Conservation (phyloP, 768 basidiomycete genomes). For the Gyrodon lividus region DNA sequence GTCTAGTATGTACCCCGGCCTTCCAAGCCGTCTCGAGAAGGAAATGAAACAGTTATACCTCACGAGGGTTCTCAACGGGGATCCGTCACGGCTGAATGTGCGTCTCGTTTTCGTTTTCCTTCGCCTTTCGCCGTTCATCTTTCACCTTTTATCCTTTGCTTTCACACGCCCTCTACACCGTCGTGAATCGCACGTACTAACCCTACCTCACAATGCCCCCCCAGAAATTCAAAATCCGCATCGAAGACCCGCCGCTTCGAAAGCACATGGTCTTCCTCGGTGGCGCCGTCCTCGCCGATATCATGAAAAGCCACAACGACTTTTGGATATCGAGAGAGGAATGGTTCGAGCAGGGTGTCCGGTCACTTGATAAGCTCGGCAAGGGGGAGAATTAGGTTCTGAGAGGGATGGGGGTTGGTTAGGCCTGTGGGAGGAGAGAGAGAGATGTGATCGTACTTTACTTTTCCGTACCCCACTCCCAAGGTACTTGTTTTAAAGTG, state of each 20-base stretch:
- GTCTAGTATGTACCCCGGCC: slow-evolving; percentile 97
- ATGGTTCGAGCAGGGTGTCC: slow-evolving; percentile 89
- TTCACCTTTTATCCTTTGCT: not conserved
- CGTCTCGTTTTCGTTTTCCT: slow-evolving; percentile 31
- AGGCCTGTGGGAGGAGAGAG: too few species aligned
- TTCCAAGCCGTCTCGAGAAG: slow-evolving; percentile 95
- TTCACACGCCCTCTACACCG: not conserved
- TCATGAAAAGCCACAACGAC: slow-evolving; percentile 92
- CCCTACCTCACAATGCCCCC: not conserved
- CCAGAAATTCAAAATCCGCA: slow-evolving; percentile 99
- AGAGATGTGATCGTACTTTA: too few species aligned
- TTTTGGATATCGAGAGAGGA: slow-evolving; percentile 96
- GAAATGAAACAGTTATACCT: slow-evolving; percentile 99
- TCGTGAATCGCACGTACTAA: not conserved
- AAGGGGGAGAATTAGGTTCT: slow-evolving; percentile 49
- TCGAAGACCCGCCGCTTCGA: slow-evolving; percentile 96
- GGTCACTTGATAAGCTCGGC: slow-evolving; percentile 83
- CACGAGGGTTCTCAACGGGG: slow-evolving; percentile 80
- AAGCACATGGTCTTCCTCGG: slow-evolving; percentile 99
- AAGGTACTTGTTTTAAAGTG: too few species aligned
- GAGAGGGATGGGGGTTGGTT: too few species aligned
- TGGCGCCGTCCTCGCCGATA: slow-evolving; percentile 96
- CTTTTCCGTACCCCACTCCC: too few species aligned
- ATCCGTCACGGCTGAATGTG: slow-evolving; percentile 84
- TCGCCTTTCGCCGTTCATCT: not conserved